These are phyloP conservation scores for Wickerhamomyces kurtzmanii DNA, from an alignment of 805 yeast species.

Conservation along the genomic window DNA sequence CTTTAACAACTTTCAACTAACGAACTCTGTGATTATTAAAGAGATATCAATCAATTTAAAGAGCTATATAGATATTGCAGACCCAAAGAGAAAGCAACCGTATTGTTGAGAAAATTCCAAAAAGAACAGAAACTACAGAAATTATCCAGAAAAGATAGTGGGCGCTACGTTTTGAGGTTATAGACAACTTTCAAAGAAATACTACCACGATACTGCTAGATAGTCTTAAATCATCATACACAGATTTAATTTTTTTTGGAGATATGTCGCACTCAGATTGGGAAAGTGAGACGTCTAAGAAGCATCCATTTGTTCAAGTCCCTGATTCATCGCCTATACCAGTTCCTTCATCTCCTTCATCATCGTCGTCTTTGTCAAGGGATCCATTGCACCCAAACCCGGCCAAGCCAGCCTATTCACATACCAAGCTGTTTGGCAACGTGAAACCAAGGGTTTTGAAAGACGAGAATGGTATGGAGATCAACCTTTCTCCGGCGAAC, in stretches of 20 bases:
- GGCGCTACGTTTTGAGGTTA: neutral
- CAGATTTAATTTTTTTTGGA: neutral
- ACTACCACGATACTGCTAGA: conserved; percentile 1
- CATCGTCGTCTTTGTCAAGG: no score
- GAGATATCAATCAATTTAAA: no score
- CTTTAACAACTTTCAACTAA: no score
- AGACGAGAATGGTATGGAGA: conserved; percentile 2
- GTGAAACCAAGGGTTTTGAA: conserved; percentile 5
- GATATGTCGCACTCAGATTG: no score
- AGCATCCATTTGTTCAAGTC: conserved; percentile 30
- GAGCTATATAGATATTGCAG: no score
- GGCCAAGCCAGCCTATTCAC: conserved; percentile 10
- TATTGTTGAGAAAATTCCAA: no score
- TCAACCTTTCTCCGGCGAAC: conserved; percentile 1
- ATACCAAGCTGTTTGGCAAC: conserved; percentile 7
- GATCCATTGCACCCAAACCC: no score
- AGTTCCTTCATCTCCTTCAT: conserved; percentile 10
- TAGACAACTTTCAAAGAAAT: conserved; percentile 1
- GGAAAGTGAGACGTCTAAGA: conserved; percentile 11
- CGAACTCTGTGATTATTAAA: no score
- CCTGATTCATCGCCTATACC: conserved; percentile 38
- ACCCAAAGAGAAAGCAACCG: no score
- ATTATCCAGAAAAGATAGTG: neutral
- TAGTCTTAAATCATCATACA: conserved; percentile 1
- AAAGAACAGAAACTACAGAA: no score